Evolutionary conservation across 1,284 basidiomycete genomes (phyloP).

Genomic region (Pisolithus thermaeus): DNA sequence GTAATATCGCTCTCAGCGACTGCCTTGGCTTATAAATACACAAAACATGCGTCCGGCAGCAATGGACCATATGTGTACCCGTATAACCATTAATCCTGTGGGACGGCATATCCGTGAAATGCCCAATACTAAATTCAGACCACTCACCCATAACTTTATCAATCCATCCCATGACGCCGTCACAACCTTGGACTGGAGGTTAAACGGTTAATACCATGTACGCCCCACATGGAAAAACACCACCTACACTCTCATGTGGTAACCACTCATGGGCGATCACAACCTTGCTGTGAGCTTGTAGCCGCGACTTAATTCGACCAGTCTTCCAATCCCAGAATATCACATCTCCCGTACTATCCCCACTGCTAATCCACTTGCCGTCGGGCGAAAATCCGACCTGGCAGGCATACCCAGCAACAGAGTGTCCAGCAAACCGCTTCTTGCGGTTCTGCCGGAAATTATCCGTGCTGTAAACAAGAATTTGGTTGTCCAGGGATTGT

Average conservation of each 20-base stretch:
- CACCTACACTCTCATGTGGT: slow-evolving; percentile 90
- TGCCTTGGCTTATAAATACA: no score
- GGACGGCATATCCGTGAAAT: not conserved
- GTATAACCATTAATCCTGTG: slow-evolving; percentile 29
- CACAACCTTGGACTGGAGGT: slow-evolving; percentile 79
- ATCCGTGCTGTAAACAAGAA: slow-evolving; percentile 94
- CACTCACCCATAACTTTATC: slow-evolving; percentile 86
- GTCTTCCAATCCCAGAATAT: slow-evolving; percentile 99
- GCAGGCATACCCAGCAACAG: slow-evolving; percentile 94
- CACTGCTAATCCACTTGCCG: slow-evolving; percentile 95
- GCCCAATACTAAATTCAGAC: not conserved
- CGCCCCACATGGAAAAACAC: slow-evolving; percentile 3
- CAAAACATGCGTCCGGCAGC: no score
- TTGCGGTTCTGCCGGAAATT: slow-evolving; percentile 98
- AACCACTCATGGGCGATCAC: slow-evolving; percentile 98
- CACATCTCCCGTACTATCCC: slow-evolving; percentile 91
- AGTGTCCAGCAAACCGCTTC: slow-evolving; percentile 96
- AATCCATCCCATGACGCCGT: slow-evolving; percentile 97
- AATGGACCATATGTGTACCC: not conserved
- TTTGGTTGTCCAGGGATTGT: slow-evolving; percentile 97
- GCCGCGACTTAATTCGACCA: slow-evolving; percentile 85
- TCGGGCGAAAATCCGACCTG: slow-evolving; percentile 97
- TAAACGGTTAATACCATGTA: slow-evolving; percentile 9
- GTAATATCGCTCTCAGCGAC: no score
- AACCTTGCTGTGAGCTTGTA: slow-evolving; percentile 89